These are phyloP conservation scores for Microbotryomycetes sp. DNA, from an alignment of 1,284 basidiomycete genomes.

Conservation along the genomic window DNA sequence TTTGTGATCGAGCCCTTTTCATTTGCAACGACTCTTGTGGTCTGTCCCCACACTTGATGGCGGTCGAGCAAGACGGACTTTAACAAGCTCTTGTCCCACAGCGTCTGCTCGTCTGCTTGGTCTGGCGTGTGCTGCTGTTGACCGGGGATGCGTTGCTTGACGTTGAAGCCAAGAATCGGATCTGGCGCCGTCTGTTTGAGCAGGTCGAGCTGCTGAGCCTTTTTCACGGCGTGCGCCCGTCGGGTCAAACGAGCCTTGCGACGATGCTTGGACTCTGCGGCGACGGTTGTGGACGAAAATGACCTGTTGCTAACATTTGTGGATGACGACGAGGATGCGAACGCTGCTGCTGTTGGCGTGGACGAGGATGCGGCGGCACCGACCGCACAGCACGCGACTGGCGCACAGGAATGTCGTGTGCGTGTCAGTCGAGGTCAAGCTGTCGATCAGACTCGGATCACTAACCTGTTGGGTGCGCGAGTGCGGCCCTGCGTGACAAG, in stretches of 20 bases:
- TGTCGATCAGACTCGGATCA: too few relatives aligned
- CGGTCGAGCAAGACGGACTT: constrained; percentile 55
- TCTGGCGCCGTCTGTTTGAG: constrained; percentile 47
- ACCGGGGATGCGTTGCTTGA: constrained; percentile 19
- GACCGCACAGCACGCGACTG: not conserved
- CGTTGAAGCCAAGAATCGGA: constrained; percentile 61
- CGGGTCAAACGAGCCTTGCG: constrained; percentile 33
- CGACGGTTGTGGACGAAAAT: constrained; percentile 14
- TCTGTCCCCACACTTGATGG: constrained; percentile 46
- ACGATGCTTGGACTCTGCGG: constrained; percentile 15
- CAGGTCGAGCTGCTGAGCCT: constrained; percentile 40
- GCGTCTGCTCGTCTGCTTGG: constrained; percentile 38
- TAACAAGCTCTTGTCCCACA: constrained; percentile 60
- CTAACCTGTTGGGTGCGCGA: too few relatives aligned
- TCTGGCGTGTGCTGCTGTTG: not conserved
- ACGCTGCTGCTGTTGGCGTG: not conserved
- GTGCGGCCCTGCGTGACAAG: too few relatives aligned
- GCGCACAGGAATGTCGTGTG: not conserved
- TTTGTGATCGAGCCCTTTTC: constrained; percentile 1
- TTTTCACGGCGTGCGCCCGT: constrained; percentile 40
- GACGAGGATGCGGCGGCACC: not conserved
- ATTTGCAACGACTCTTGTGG: constrained; percentile 13
- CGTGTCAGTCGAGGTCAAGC: not conserved
- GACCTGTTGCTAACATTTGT: not conserved
- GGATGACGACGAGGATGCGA: not conserved